Evolutionary conservation across 176 grass and related monocot genomes (phyloP), one percentile per base, ranked within the genome.

Genomic region (Bonia amplexicaulis): DNA sequence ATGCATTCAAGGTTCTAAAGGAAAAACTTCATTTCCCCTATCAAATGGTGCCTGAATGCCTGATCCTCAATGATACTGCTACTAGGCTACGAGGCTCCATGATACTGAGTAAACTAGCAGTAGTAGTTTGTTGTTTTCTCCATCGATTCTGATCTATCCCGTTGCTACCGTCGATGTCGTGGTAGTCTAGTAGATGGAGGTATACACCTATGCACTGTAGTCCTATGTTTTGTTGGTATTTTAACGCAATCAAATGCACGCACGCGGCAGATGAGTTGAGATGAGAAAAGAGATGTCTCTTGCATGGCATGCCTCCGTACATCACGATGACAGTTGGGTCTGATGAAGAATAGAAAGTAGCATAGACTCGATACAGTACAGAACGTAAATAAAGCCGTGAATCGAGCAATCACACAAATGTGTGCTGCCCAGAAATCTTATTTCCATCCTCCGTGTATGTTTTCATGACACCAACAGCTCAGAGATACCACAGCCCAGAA

Each of bases 251-350:
- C 55, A 23, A 25, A 25, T 25, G 57, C 22, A 2, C 7, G 14
- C 68, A 13, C 59, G 22, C 55, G 9, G 55, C 35, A 44, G 37
- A 6, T 5, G 57, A 5, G 40, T 12, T 12, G 22, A 46, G 39
- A 62, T 19, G 40, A 62, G 74, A 62, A 27, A 46, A 27, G 35
- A n/a, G 29, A 52, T 23, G 62, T 66, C 49, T 35, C 4, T n/a
- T 39, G 77, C 77, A 14, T 51, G 42, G 13, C 79, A 26, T 76
- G 82, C 20, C 84, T 49, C 75, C 84, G 41, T 37, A 42, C 66
- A 86, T 86, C 55, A 48, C 84, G 75, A 35, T 35, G 33, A 35
- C 33, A 35, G 33, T 29, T 29, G 27, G 27, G 27, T 29, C 27
- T 29, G 27, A n/a, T 29, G 27, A 29, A 29, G 27, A 29, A 29